Percentiles rank a stretch among this genome's conserved stretches.
These are phyloP conservation scores for Meyerozyma guilliermondii DNA, from an alignment of 1,139 yeast genomes.

Conservation along the genomic window DNA sequence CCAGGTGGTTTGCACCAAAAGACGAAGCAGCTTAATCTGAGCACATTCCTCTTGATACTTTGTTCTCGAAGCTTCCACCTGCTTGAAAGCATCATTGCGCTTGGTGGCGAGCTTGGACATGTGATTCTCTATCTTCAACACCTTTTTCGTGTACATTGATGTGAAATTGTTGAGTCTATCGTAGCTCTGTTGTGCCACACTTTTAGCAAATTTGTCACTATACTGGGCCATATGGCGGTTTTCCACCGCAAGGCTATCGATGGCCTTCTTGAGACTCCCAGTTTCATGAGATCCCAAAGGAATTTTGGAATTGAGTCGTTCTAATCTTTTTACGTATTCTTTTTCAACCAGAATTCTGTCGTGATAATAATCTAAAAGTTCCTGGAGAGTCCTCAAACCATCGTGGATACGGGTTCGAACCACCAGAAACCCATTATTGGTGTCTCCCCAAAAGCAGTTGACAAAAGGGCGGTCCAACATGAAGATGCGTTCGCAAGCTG, in stretches of 20 bases:
- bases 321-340: conserved; percentile 58
- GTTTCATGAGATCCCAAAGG: conserved; percentile 56
- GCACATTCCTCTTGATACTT: conserved; percentile 57
- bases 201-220: conserved; percentile 28
- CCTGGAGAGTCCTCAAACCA: conserved; percentile 32
- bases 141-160: conserved; percentile 25
- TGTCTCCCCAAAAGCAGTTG: conserved; percentile 47
- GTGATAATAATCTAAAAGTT: conserved; percentile 40
- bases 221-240: conserved; percentile 33
- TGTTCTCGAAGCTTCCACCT: conserved; percentile 42
- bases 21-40: conserved; percentile 52
- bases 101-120: conserved; percentile 30
- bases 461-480: conserved; percentile 26
- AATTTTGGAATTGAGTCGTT: conserved; percentile 40
- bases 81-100: conserved; percentile 21
- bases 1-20: conserved; percentile 69
- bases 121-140: conserved; percentile 30
- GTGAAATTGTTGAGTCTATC: conserved; percentile 30
- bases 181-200: conserved; percentile 28
- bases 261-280: conserved; percentile 52
- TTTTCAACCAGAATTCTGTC: conserved; percentile 61
- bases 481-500: not conserved
- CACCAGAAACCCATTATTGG: conserved; percentile 45
- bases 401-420: conserved; percentile 46
- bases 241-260: conserved; percentile 55